Evolutionary conservation across 2,329 filamentous ascomycete genomes (phyloP), one percentile per base, ranked within the genome.

Genomic region (Aspergillus tamarii): DNA sequence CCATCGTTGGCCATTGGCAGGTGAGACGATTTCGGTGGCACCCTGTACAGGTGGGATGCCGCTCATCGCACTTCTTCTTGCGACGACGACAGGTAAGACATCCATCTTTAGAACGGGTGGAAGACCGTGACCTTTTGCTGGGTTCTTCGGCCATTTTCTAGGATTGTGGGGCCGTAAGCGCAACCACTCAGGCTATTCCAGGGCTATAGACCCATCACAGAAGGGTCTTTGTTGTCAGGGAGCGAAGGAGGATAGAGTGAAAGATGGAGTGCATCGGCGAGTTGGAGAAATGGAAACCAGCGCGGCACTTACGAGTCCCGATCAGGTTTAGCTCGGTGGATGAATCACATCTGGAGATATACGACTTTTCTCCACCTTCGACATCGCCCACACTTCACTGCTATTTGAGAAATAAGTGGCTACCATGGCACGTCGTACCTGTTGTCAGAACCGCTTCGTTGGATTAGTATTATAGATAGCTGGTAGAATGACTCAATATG

Each of bases 31-130:
- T 64, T 16, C 62, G 62, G 3, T 52, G 57, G 14, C 62, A 64
- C 14, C 52, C 62, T 9, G 26, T 45, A 19, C 62, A 64, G 14
- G 39, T 41, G 3, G 62, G 58, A 34, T 52, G 57, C 3, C 16
- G 14, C 30, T 64, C 62, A 28, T 64, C 57, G 26, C 62, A 64
- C 61, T 61, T 64, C 53, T 64, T 64, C 53, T 64, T 64, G 43
- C 62, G 62, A 2, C 34, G 52, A 10, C 62, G 57, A 39, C 62
- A 64, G 12, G 53, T 57, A 8, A 60, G 23, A 26, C 62, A 64
- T 11, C 62, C 62, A 12, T 53, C 39, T 36, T 54, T 50, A 30
- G 62, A 67, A 19, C 50, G 57, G 7, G 7, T 19, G 8, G 39
- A 16, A 19, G 39, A 7, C 19, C 39, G 39, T 4, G 19, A 3